Evolutionary conservation across 2,329 filamentous ascomycete species (phyloP), one percentile per base, ranked within the genome.

Genomic region (Paecilomyces formosus): DNA sequence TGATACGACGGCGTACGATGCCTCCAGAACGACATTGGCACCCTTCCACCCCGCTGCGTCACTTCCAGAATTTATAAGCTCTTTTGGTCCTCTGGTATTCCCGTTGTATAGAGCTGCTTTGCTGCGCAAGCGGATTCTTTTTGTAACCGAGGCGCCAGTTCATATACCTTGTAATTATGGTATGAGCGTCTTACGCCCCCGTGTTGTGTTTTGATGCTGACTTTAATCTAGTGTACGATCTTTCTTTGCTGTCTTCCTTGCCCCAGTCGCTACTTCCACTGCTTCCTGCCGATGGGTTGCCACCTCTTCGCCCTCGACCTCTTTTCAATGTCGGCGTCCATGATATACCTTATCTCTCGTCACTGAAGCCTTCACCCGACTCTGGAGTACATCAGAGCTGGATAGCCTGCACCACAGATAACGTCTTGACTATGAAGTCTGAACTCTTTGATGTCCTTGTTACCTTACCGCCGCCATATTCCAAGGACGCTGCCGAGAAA

Each of bases 331-430:
- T 99, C 60, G 94, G 94, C 55, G 87, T 99, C 15, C 90, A 96
- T 72, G 94, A 99, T 69, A 96, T 99, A 55, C 85, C 89, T 4
- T 85, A 88, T 58, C 81, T 97, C 4, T 81, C 89, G 3, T 84
- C 88, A 51, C 81, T 97, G 4, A 79, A 80, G 74, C 68, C 72
- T 68, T 62, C 69, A 39, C 52, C 72, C 62, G 60, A 69, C 63
- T 58, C 68, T 53, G 68, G 73, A 58, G 55, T 60, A 53, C 66
- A 81, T 76, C 82, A 13, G 13, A 89, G 92, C 45, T 99, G 92
- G 92, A 87, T 96, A 60, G 94, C 93, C 12, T 97, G 92, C 73
- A 97, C 93, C 2, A 97, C 93, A 1, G 94, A 99, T 75, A 93
- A 89, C 68, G 94, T 99, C 59, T 82, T 99, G 13, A 86, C 85